A percentile compares a stretch with the other conserved stretches of the same genome.
phyloP scores from a whole-genome alignment of 2,329 filamentous ascomycete species.

The Colletotrichum horii region DNA sequence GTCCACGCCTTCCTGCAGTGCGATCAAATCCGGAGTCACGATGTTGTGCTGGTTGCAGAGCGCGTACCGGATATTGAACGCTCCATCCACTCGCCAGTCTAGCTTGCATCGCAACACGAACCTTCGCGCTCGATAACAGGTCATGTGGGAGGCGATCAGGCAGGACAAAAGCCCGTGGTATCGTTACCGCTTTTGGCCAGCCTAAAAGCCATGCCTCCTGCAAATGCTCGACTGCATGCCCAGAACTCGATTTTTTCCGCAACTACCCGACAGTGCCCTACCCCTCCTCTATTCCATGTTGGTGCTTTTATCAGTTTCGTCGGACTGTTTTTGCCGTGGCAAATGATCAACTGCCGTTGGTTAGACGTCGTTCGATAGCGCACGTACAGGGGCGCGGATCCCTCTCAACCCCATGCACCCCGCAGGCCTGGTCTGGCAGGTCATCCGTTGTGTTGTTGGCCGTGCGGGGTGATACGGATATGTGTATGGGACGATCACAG shows the following conservation, averaged over 20 bases:
- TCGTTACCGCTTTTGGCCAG: not conserved
- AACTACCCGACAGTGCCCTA: not conserved
- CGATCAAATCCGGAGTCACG: not conserved
- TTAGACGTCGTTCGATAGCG: not conserved
- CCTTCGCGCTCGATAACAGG: not conserved
- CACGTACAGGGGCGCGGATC: conserved; percentile 3
- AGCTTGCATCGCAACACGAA: not conserved
- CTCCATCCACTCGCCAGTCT: not conserved
- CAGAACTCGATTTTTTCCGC: not conserved
- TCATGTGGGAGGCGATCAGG: not conserved
- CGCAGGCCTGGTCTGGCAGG: conserved; percentile 10
- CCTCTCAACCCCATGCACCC: conserved; percentile 8
- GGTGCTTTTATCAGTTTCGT: not conserved
- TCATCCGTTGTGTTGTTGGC: not conserved
- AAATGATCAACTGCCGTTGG: conserved; percentile 9
- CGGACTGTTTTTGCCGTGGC: not conserved
- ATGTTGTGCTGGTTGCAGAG: not conserved
- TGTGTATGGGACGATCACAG: not conserved
- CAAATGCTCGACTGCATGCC: not conserved
- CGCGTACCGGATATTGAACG: not conserved
- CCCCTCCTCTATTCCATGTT: not conserved
- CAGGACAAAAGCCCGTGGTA: not conserved
- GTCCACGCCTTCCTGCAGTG: not conserved
- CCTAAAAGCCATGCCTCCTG: not conserved
- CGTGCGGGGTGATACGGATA: conserved; percentile 9